phyloP scores from a whole-genome alignment of 768 basidiomycete genomes.

The Zangia roseola region DNA sequence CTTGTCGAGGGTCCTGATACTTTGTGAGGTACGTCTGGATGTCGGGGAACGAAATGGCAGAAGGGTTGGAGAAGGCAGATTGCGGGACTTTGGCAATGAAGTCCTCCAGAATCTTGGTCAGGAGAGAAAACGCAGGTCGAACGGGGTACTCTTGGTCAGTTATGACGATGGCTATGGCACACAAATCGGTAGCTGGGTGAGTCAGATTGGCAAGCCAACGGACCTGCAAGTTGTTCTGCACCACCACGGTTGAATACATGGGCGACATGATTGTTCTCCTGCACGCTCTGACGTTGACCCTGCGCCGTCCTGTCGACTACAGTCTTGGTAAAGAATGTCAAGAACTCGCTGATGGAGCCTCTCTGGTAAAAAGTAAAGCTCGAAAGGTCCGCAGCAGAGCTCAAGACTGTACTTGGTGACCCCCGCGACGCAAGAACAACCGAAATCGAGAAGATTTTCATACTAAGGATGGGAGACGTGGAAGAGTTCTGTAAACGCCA shows the following conservation, averaged over 20 bases:
- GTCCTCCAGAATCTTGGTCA: conserved; percentile 92
- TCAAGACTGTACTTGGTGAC: conserved; percentile 62
- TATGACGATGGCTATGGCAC: conserved; percentile 74
- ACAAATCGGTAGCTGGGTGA: conserved; percentile 6
- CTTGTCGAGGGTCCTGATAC: conserved; percentile 96
- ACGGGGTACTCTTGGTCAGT: conserved; percentile 96
- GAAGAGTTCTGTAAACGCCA: neutral
- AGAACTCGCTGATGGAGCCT: conserved; percentile 85
- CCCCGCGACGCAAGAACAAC: conserved; percentile 67
- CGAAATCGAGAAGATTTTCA: conserved; percentile 88
- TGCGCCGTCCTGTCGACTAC: conserved; percentile 84
- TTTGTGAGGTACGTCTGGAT: conserved; percentile 77
- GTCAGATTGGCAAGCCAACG: conserved; percentile 21
- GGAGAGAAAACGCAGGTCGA: conserved; percentile 91
- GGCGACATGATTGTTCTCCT: conserved; percentile 90
- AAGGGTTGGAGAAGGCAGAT: conserved; percentile 61
- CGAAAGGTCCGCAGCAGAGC: conserved; percentile 74
- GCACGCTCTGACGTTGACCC: conserved; percentile 89
- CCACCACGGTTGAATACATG: conserved; percentile 92
- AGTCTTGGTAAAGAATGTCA: conserved; percentile 92
- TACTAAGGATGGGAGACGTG: conserved; percentile 32
- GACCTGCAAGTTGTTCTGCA: conserved; percentile 82
- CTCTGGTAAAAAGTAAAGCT: conserved; percentile 94
- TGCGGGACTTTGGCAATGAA: conserved; percentile 80
- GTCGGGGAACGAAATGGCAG: conserved; percentile 73